Base-by-base conservation (phyloP, 345 rosid species). In the Eucalyptus curtisii region DNA sequence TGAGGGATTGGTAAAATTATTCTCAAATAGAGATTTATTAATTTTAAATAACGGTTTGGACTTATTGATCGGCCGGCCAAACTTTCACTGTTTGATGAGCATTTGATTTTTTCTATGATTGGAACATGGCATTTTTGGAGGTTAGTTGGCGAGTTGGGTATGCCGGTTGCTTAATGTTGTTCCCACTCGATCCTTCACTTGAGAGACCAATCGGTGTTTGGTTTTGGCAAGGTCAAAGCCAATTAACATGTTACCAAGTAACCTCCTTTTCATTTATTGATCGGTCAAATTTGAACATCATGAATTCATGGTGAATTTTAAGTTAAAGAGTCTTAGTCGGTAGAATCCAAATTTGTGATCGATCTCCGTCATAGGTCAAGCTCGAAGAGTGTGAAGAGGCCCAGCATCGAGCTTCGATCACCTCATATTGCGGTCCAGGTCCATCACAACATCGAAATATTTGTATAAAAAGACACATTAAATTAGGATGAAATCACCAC, bases 41-140 rank as follows among this genome's bases (percentile, higher is more conserved):
- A 52, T 52, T 52, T 52, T 52, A 52, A 52, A 52, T 52, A 52
- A 52, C 10, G 52, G 1, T 20, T 52, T 52, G 25, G 25, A 52
- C 9, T 4, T 4, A 0, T 4, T 2, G 4, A 52, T 52, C 2
- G 3, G 13, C 13, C 0, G 6, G 6, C 6, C 30, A 4, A 24
- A 55, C 24, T 55, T 55, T 55, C 61, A 1, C 6, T 1, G 0
- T 8, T 24, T 4, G 27, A 22, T 3, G 6, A 55, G 30, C 27
- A 55, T 55, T 22, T 10, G 30, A 55, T 9, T 24, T 55, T 52
- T 55, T 24, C 5, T 22, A 24, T 24, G 3, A 3, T 55, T 22
- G 3, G 27, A 24, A 55, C 61, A 55, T 4, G 30, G 61, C 6
- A 55, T 55, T 24, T 55, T 55, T 24, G 30, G 13, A 55, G 61